Percentiles rank a stretch among this genome's conserved stretches.
phyloP scores from a whole-genome alignment of 148 eudicot genomes.

The Fagopyrum homotropicum region DNA sequence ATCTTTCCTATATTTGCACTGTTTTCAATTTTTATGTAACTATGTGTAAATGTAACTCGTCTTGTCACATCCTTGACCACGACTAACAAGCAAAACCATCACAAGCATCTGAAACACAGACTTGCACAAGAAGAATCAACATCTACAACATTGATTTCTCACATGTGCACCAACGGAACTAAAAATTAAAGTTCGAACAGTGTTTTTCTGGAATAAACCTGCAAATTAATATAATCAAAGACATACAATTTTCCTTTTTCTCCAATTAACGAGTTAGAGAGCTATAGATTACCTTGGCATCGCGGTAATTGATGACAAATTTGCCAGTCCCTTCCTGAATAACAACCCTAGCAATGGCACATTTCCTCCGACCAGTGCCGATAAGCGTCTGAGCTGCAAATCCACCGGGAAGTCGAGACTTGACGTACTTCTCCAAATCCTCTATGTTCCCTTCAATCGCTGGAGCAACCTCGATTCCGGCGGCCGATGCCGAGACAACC shows the following conservation, averaged over 20 bases:
- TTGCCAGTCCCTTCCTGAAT: conserved; percentile 83
- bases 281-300: conserved; percentile 47
- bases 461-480: conserved; percentile 29
- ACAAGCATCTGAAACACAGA: not conserved
- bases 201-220: not conserved
- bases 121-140: not conserved
- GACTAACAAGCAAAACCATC: not conserved
- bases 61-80: not conserved
- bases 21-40: not conserved
- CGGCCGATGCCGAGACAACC: conserved; percentile 23
- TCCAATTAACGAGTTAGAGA: not conserved
- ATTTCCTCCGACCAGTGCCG: conserved; percentile 81
- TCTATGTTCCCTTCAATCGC: conserved; percentile 24
- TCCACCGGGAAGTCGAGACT: conserved; percentile 85
- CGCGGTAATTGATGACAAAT: conserved; percentile 72
- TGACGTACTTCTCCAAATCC: conserved; percentile 57
- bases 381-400: conserved; percentile 70
- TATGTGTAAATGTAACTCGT: not conserved
- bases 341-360: conserved; percentile 89
- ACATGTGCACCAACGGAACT: not conserved
- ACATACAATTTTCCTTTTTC: not conserved
- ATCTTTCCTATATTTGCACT: not conserved
- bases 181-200: not conserved
- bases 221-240: not conserved
- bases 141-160: not conserved